These are phyloP conservation scores for Hortaea sp. DNA, from an alignment of 2,329 filamentous ascomycete species.

Conservation along the genomic window DNA sequence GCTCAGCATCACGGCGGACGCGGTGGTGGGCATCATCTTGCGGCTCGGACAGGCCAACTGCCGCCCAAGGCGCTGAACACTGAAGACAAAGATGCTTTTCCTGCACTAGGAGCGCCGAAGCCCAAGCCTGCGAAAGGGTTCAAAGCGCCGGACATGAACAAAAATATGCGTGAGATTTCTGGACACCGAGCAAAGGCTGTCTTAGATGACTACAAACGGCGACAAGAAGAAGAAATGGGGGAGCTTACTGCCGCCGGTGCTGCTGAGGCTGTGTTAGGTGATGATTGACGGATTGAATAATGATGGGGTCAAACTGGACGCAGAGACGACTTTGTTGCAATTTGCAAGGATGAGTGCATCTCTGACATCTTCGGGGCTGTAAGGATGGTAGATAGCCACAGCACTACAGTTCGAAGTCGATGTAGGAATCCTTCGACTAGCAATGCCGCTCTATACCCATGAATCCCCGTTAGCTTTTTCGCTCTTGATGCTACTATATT, in stretches of 20 bases:
- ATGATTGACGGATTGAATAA: constrained; percentile 8
- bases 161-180: constrained; percentile 14
- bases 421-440: too few species aligned
- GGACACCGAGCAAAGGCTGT: constrained; percentile 16
- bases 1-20: neutral
- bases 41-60: neutral
- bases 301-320: too few species aligned
- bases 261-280: constrained; percentile 16
- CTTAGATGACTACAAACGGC: constrained; percentile 17
- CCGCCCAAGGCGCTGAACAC: constrained; percentile 7
- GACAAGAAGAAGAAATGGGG: constrained; percentile 17
- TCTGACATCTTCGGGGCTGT: too few species aligned
- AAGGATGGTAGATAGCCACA: too few species aligned
- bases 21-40: neutral
- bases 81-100: constrained; percentile 17
- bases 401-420: too few species aligned
- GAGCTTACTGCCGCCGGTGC: constrained; percentile 17
- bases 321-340: too few species aligned
- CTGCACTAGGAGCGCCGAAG: constrained; percentile 11
- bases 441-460: too few species aligned
- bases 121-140: constrained; percentile 3
- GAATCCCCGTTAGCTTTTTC: too few species aligned
- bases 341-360: too few species aligned
- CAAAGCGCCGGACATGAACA: neutral
- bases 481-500: too few species aligned